phyloP scores from a whole-genome alignment of 2,329 filamentous ascomycete genomes.

The Hypoxylon sp. region DNA sequence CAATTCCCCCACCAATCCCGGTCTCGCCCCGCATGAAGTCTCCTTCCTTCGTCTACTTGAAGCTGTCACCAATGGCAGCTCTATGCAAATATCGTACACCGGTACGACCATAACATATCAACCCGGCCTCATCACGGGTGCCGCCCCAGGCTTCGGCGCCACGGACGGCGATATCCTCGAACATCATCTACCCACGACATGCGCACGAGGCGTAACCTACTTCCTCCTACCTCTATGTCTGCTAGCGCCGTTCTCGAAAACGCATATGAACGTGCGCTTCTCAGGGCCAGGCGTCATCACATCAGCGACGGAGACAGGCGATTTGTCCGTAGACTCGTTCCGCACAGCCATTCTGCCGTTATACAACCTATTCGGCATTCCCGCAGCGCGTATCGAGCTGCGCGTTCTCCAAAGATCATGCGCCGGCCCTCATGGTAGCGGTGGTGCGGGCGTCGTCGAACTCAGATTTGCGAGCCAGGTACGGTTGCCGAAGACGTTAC shows the following conservation, averaged over 20 bases:
- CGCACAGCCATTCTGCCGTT: constrained; percentile 92
- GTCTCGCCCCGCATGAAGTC: constrained; percentile 92
- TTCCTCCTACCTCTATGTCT: constrained; percentile 92
- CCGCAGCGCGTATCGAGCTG: constrained; percentile 83
- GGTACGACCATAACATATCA: constrained; percentile 94
- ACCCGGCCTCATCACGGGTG: constrained; percentile 92
- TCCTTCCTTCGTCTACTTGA: constrained; percentile 96
- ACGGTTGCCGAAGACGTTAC: constrained; percentile 91
- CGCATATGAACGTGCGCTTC: constrained; percentile 90
- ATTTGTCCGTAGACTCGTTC: constrained; percentile 93
- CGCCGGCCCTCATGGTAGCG: constrained; percentile 79
- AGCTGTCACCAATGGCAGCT: constrained; percentile 92
- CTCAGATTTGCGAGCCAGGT: constrained; percentile 94
- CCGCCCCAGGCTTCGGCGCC: constrained; percentile 81
- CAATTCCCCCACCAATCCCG: constrained; percentile 86
- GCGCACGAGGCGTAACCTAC: constrained; percentile 87
- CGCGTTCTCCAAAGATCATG: constrained; percentile 86
- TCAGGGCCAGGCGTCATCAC: constrained; percentile 94
- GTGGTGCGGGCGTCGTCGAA: constrained; percentile 93
- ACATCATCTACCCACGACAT: constrained; percentile 83
- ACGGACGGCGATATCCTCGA: constrained; percentile 79
- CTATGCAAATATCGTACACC: constrained; percentile 96
- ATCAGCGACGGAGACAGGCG: constrained; percentile 83
- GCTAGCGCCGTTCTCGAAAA: constrained; percentile 92
- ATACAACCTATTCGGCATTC: constrained; percentile 91